phyloP scores from a whole-genome alignment of 371 early-diverging fungal genomes.

The Circinella minor region DNA sequence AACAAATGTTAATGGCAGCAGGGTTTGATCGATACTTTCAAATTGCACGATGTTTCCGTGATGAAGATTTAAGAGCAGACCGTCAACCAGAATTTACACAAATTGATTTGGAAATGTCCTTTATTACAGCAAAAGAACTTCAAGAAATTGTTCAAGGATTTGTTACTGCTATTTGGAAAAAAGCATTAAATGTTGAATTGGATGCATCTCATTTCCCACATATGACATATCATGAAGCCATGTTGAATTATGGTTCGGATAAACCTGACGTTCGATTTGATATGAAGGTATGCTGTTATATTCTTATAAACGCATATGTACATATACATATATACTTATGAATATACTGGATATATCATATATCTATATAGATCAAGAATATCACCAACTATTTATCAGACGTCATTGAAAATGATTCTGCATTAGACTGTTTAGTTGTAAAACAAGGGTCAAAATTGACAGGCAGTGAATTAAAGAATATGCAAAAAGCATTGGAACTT shows the following conservation, averaged over 20 bases:
- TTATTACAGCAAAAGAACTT: slow-evolving; percentile 72
- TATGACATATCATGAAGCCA: slow-evolving; percentile 85
- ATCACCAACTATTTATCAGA: slow-evolving; percentile 37
- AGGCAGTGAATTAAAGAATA: slow-evolving; percentile 40
- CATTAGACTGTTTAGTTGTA: slow-evolving; percentile 50
- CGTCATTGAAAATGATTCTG: slow-evolving; percentile 24
- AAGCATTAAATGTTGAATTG: slow-evolving; percentile 56
- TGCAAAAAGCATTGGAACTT: slow-evolving; percentile 38
- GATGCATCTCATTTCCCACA: slow-evolving; percentile 58
- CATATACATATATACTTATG: not conserved
- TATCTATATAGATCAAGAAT: slow-evolving; percentile 43
- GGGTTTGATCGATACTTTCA: slow-evolving; percentile 93
- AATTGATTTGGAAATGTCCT: slow-evolving; percentile 92
- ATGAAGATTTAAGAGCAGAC: slow-evolving; percentile 89
- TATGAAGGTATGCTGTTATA: slow-evolving; percentile 53
- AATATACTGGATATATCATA: not conserved
- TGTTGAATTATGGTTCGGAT: slow-evolving; percentile 86
- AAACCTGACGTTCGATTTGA: slow-evolving; percentile 89
- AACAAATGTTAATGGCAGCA: slow-evolving; percentile 91
- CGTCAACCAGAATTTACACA: slow-evolving; percentile 96
- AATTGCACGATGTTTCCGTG: slow-evolving; percentile 92
- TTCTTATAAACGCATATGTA: not conserved
- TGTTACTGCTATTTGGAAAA: slow-evolving; percentile 72
- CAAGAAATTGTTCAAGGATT: slow-evolving; percentile 79
- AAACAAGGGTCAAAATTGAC: slow-evolving; percentile 45